Evolutionary conservation across 345 rosid genomes (phyloP).

Genomic region (Acer campestre): DNA sequence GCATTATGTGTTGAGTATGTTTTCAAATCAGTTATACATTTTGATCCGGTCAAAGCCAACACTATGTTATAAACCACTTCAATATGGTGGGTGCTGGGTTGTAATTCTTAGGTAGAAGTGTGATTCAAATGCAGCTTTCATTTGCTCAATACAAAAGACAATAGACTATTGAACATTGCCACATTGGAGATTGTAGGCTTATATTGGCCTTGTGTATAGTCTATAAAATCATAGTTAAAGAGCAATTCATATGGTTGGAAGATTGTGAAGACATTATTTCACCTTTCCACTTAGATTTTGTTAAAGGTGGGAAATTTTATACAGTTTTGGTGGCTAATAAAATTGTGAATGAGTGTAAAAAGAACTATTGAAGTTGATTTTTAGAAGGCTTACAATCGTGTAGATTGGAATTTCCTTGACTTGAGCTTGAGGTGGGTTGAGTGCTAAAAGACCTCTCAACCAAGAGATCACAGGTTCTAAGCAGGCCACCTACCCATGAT

Average conservation of each 20-base stretch:
- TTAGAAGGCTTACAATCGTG: background rate
- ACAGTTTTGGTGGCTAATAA: background rate
- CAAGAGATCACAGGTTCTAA: background rate
- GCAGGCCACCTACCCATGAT: too few relatives aligned
- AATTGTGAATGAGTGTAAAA: background rate
- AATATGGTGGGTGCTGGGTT: background rate
- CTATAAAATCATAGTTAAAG: background rate
- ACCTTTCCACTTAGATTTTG: background rate
- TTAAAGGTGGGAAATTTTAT: background rate
- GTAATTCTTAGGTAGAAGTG: background rate
- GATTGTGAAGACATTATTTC: background rate
- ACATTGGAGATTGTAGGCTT: background rate
- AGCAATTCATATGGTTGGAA: background rate
- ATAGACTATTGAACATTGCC: background rate
- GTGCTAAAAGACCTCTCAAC: background rate
- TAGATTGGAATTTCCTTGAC: background rate
- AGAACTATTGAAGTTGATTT: background rate
- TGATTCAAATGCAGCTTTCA: background rate
- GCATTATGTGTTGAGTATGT: background rate
- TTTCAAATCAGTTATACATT: background rate
- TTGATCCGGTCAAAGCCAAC: background rate
- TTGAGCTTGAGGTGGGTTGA: background rate
- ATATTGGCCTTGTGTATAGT: background rate
- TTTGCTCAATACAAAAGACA: background rate
- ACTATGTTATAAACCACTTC: background rate